Percentiles rank a stretch among this genome's conserved stretches.
Evolutionary conservation across 352 stramenopile species (phyloP).

Genomic region (Phytopythium boreale): DNA sequence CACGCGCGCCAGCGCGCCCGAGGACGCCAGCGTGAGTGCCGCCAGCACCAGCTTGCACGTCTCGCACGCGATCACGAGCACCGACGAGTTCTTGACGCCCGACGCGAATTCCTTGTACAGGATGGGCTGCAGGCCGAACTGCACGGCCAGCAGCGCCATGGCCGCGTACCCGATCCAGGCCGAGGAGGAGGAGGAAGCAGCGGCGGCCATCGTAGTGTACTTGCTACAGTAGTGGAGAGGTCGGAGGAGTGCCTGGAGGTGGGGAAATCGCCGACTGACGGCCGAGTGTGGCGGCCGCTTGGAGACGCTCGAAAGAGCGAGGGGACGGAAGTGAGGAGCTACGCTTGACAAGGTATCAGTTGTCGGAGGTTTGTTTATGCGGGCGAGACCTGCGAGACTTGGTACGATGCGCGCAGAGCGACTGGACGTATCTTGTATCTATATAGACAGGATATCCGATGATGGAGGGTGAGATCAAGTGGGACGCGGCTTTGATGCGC

Average conservation of each 20-base stretch:
- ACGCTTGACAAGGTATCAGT: neutral
- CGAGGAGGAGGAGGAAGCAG: constrained; percentile 10
- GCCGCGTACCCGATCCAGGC: constrained; percentile 31
- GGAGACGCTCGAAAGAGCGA: neutral
- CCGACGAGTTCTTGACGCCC: constrained; percentile 44
- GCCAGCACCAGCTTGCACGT: constrained; percentile 66
- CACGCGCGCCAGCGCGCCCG: constrained; percentile 24
- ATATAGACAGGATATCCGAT: neutral
- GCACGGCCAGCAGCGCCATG: constrained; percentile 71
- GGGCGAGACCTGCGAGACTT: neutral
- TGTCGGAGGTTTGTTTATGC: constrained; percentile 9
- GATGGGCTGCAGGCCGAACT: constrained; percentile 83
- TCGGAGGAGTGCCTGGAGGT: neutral
- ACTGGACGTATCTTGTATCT: neutral
- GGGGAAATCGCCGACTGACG: constrained; percentile 2
- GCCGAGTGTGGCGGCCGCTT: neutral
- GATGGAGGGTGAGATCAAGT: neutral
- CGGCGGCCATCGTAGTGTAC: neutral
- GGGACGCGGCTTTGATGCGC: neutral
- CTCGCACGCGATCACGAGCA: constrained; percentile 78
- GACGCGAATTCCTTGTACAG: constrained; percentile 79
- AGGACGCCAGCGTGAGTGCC: constrained; percentile 37
- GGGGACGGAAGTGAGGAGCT: neutral
- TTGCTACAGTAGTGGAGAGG: neutral
- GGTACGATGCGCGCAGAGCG: neutral